Evolutionary conservation across 179 eudicot genomes (phyloP), one percentile per base, ranked within the genome.

Genomic region (Patellifolia procumbens): DNA sequence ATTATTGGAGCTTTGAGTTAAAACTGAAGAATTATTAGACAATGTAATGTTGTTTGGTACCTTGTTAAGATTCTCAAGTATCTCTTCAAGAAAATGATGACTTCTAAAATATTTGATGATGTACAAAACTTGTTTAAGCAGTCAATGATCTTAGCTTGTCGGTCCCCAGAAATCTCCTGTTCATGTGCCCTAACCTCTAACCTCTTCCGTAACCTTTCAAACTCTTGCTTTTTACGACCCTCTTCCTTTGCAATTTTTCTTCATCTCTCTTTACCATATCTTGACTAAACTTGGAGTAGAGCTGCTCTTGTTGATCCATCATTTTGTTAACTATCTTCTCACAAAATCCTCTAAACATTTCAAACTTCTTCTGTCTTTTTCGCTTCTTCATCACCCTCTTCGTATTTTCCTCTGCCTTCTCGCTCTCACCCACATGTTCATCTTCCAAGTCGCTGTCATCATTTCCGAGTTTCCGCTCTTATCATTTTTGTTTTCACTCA

Each of bases 231-330:
- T 80, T 78, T 89, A 97, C 98, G 90, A 60, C 91, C 93, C 31
- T 93, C 93, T 53, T 93, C 95, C 49, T 84, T 88, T 0, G 85
- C 88, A 49, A 80, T 83, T 83, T 86, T 35, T 84, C 95, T 24
- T 93, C 87, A 67, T 93, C 97, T 74, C 90, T 83, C 77, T 80
- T 91, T 46, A 85, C 71, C 86, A 93, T 90, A 73, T 91, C 97
- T 63, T 88, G 85, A 2, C 91, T 83, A 20, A 93, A 81, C 86
- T 88, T 93, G 52, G 83, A 83, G 42, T 93, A 91, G 37, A 91
- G 77, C 62, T 90, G 83, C 35, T 93, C 97, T 79, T 93, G 98
- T n/a, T 83, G 88, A n/a, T 84, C 83, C 83, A 91, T 89, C 90
- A 93, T 88, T 84, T 86, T 83, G 53, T 79, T 85, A 68, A 91